phyloP scores from a whole-genome alignment of 2,329 filamentous ascomycete species.

The Sporothrix pseudoabietina region DNA sequence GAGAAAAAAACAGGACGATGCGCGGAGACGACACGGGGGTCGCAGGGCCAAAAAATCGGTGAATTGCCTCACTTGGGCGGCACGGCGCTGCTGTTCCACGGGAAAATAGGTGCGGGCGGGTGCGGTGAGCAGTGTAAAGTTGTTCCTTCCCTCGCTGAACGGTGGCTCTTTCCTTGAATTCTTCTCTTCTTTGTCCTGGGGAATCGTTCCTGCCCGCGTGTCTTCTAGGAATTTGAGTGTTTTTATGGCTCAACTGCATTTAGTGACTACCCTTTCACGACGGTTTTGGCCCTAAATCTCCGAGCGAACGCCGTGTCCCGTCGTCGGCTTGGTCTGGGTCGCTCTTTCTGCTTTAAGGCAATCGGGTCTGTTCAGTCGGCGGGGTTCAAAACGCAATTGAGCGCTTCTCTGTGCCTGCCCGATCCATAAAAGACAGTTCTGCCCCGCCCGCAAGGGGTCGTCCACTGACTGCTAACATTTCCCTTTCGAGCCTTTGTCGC shows the following conservation, averaged over 20 bases:
- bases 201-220: neutral
- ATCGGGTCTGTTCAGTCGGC: neutral
- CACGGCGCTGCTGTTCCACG: slow-evolving; percentile 4
- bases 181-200: slow-evolving; percentile 2
- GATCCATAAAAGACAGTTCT: neutral
- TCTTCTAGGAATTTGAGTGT: slow-evolving; percentile 5
- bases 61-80: slow-evolving; percentile 15
- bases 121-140: slow-evolving; percentile 16
- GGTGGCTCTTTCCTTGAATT: neutral
- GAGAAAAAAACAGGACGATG: neutral
- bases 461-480: neutral
- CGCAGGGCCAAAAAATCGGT: neutral
- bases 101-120: slow-evolving; percentile 19
- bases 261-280: slow-evolving; percentile 9
- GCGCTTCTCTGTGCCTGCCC: neutral
- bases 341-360: neutral
- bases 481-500: neutral
- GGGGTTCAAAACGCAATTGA: no score
- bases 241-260: neutral
- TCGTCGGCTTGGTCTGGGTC: neutral
- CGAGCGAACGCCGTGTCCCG: slow-evolving; percentile 29
- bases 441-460: slow-evolving; percentile 15
- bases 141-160: slow-evolving; percentile 5
- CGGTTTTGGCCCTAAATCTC: slow-evolving; percentile 23
- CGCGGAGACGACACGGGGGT: neutral